phyloP scores from a whole-genome alignment of 768 basidiomycete genomes.

The Coprinopsis sp. region DNA sequence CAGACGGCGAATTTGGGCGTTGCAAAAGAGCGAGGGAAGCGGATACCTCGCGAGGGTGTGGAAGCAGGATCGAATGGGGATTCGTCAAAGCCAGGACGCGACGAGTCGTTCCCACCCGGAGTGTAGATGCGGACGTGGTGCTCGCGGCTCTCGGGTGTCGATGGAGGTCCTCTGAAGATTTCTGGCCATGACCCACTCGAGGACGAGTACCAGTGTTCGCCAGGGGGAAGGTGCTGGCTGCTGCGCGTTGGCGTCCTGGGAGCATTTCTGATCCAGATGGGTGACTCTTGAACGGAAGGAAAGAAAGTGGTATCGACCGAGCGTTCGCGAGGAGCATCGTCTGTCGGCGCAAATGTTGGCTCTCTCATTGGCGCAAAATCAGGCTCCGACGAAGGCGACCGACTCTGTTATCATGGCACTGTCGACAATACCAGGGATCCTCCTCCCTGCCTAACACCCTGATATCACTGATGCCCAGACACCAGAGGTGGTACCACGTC shows the following conservation, averaged over 20 bases:
- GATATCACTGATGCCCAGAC: conserved; percentile 65
- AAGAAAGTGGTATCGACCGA: conserved; percentile 57
- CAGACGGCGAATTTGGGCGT: conserved; percentile 60
- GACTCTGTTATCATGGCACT: conserved; percentile 46
- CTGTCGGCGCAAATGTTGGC: conserved; percentile 68
- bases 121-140: conserved; percentile 37
- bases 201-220: not conserved
- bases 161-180: conserved; percentile 49
- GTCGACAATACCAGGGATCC: conserved; percentile 73
- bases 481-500: conserved; percentile 79
- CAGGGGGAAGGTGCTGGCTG: conserved; percentile 27
- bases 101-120: conserved; percentile 32
- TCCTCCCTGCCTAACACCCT: conserved; percentile 69
- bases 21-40: conserved; percentile 46
- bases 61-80: conserved; percentile 73
- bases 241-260: conserved; percentile 50
- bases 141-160: conserved; percentile 44
- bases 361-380: conserved; percentile 33
- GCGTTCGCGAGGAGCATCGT: conserved; percentile 40
- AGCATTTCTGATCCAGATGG: conserved; percentile 45
- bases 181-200: conserved; percentile 41
- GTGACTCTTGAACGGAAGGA: conserved; percentile 49
- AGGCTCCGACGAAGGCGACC: conserved; percentile 35
- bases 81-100: conserved; percentile 36
- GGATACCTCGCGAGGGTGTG: conserved; percentile 77